phyloP scores from a whole-genome alignment of 257 asterid species.

The Knoxia roxburghii region DNA sequence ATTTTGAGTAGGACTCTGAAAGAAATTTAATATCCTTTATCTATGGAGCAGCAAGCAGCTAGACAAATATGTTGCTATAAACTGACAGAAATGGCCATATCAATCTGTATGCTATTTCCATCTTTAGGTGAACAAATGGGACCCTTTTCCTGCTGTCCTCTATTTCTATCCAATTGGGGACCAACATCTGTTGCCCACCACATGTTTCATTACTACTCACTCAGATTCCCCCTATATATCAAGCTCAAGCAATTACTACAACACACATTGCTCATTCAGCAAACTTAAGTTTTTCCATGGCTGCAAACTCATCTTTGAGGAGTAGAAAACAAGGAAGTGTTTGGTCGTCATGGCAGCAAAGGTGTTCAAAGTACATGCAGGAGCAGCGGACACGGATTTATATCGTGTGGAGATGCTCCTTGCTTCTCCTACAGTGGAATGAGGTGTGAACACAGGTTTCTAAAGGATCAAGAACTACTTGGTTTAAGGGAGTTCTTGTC shows the following conservation, averaged over 20 bases:
- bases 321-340: slow-evolving; percentile 23
- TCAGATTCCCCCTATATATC: background rate
- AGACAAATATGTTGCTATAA: slow-evolving; percentile 17
- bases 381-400: slow-evolving; percentile 74
- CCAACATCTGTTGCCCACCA: slow-evolving; percentile 38
- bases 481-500: background rate
- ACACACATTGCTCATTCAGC: background rate
- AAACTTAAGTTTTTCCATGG: slow-evolving; percentile 25
- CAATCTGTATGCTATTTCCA: slow-evolving; percentile 25
- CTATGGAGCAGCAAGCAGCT: background rate
- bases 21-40: slow-evolving; percentile 2
- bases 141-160: slow-evolving; percentile 38
- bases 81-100: slow-evolving; percentile 14
- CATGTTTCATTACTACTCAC: slow-evolving; percentile 1
- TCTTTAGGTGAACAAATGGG: slow-evolving; percentile 39
- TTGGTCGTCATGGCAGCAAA: slow-evolving; percentile 39
- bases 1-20: slow-evolving; percentile 5
- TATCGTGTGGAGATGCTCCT: slow-evolving; percentile 77
- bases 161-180: slow-evolving; percentile 22
- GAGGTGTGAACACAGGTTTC: slow-evolving; percentile 30
- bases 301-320: slow-evolving; percentile 21
- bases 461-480: background rate
- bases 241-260: too few species aligned
- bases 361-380: slow-evolving; percentile 61
- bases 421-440: slow-evolving; percentile 53